These are phyloP conservation scores for Brassica balearica DNA, from an alignment of 441 rosid species.

Conservation along the genomic window DNA sequence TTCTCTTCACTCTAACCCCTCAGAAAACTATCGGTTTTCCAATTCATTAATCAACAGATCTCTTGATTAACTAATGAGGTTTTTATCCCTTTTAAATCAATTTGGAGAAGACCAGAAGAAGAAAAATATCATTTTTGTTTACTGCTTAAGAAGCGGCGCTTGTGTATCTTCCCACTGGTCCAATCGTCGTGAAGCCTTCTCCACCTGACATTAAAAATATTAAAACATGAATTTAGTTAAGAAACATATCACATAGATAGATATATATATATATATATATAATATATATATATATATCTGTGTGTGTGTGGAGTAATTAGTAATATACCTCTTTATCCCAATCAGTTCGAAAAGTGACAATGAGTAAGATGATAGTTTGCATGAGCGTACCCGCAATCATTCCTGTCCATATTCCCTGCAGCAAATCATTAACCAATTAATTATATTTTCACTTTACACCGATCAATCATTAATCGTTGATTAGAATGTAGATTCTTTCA, in stretches of 20 bases:
- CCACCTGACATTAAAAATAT: conserved; percentile 49
- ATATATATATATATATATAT: background rate
- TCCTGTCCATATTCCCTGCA: conserved; percentile 68
- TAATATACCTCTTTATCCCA: conserved; percentile 60
- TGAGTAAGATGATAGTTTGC: conserved; percentile 60
- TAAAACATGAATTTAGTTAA: background rate
- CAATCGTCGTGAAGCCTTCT: conserved; percentile 54
- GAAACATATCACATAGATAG: background rate
- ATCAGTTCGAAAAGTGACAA: conserved; percentile 58
- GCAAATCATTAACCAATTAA: conserved; percentile 3
- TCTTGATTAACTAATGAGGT: conserved; percentile 8
- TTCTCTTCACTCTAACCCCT: conserved; percentile 18
- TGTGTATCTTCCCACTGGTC: conserved; percentile 51
- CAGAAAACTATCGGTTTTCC: conserved; percentile 42
- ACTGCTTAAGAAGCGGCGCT: conserved; percentile 39
- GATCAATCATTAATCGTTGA: conserved; percentile 8
- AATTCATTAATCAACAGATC: conserved; percentile 11
- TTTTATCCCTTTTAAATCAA: background rate
- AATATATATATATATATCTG: too few species aligned
- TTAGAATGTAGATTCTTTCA: background rate
- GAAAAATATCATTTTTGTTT: background rate
- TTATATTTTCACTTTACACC: conserved; percentile 23
- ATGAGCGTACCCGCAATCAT: conserved; percentile 64
- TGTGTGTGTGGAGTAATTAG: background rate
- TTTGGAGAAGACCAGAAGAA: background rate